These are phyloP conservation scores for Pythium biforme DNA, from an alignment of 352 stramenopile genomes.

Conservation along the genomic window DNA sequence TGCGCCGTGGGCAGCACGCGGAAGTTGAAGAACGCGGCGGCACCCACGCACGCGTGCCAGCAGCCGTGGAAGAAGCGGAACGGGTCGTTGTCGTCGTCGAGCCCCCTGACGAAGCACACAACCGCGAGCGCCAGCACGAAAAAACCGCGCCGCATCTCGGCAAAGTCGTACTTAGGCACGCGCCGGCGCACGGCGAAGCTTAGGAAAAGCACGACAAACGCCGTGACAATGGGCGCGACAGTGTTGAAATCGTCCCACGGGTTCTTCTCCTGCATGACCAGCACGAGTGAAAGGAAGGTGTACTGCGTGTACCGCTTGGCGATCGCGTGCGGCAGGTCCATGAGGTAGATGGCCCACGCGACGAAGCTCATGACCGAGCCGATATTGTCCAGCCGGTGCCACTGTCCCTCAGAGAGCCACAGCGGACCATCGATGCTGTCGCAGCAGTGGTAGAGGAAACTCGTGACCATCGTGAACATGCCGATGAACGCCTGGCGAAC, in stretches of 20 bases:
- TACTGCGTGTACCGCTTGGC: slow-evolving; percentile 67
- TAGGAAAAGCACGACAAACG: slow-evolving; percentile 42
- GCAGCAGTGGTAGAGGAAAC: slow-evolving; percentile 78
- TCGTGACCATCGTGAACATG: slow-evolving; percentile 76
- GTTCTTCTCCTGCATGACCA: slow-evolving; percentile 77
- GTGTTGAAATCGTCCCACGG: slow-evolving; percentile 71
- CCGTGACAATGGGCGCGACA: slow-evolving; percentile 40
- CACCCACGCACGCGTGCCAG: slow-evolving; percentile 75
- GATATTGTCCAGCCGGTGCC: slow-evolving; percentile 82
- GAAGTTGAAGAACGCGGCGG: slow-evolving; percentile 73
- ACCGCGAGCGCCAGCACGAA: slow-evolving; percentile 48
- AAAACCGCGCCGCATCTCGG: slow-evolving; percentile 46
- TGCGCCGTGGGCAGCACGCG: slow-evolving; percentile 40
- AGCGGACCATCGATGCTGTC: slow-evolving; percentile 74
- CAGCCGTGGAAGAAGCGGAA: slow-evolving; percentile 83
- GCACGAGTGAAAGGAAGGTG: slow-evolving; percentile 55
- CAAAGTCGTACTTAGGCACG: slow-evolving; percentile 54
- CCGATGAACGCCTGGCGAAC: slow-evolving; percentile 64
- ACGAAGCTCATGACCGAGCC: slow-evolving; percentile 84
- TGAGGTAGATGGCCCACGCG: slow-evolving; percentile 72
- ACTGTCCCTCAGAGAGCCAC: slow-evolving; percentile 79
- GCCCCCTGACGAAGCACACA: slow-evolving; percentile 54
- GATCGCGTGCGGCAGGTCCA: slow-evolving; percentile 49
- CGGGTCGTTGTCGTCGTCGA: slow-evolving; percentile 73
- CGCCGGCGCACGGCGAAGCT: slow-evolving; percentile 41